These are phyloP conservation scores for Candolleomyces aberdarensis DNA, from an alignment of 768 basidiomycete genomes.

Conservation along the genomic window DNA sequence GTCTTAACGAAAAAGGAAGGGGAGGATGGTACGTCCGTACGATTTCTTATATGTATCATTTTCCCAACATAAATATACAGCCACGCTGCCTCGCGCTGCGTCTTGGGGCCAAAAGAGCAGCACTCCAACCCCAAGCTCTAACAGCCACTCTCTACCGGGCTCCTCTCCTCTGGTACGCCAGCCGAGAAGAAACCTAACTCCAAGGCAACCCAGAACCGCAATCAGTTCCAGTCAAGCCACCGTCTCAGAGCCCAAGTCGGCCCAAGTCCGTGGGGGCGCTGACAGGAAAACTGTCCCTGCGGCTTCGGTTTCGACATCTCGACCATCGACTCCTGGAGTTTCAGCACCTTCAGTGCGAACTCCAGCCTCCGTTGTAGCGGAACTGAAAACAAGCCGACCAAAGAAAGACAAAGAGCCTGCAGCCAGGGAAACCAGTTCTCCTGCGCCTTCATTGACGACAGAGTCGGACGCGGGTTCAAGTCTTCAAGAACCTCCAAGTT, in stretches of 20 bases:
- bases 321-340: conserved; percentile 56
- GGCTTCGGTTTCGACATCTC: conserved; percentile 47
- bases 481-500: conserved; percentile 39
- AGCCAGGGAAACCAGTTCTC: conserved; percentile 31
- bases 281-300: conserved; percentile 48
- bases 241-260: conserved; percentile 29
- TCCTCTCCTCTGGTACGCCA: conserved; percentile 30
- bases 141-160: conserved; percentile 14
- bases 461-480: conserved; percentile 51
- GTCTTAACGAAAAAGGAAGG: conserved; percentile 56
- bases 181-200: conserved; percentile 38
- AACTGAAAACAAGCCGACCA: conserved; percentile 26
- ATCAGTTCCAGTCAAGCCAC: conserved; percentile 20
- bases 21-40: conserved; percentile 45
- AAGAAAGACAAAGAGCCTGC: conserved; percentile 32
- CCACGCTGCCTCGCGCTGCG: conserved; percentile 65
- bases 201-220: conserved; percentile 45
- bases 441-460: conserved; percentile 46
- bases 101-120: conserved; percentile 56
- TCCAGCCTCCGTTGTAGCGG: conserved; percentile 40
- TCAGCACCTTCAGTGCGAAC: conserved; percentile 50
- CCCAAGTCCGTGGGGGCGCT: conserved; percentile 29
- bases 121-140: conserved; percentile 15
- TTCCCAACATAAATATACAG: conserved; percentile 13
- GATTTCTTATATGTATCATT: conserved; percentile 1